Percentiles rank a stretch among this genome's conserved stretches.
Conservation (phyloP, 2,329 filamentous ascomycete species). For the Colletotrichum echinochloae region DNA sequence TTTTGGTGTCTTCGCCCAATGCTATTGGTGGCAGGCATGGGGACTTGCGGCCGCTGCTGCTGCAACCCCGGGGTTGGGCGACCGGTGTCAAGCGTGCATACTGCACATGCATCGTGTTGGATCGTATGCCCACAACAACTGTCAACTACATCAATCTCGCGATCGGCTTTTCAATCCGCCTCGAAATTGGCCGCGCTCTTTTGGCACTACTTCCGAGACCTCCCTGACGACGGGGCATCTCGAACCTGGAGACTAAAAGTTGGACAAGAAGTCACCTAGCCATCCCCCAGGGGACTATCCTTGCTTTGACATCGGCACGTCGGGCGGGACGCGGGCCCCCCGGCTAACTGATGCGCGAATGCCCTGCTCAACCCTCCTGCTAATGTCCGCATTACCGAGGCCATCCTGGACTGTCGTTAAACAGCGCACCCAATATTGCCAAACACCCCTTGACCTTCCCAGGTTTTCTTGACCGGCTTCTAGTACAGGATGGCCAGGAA, state of each 20-base stretch:
- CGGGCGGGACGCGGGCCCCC: constrained; percentile 36
- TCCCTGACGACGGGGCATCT: background rate
- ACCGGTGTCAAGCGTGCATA: constrained; percentile 9
- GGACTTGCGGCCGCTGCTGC: constrained; percentile 18
- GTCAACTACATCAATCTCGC: background rate
- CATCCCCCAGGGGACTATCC: background rate
- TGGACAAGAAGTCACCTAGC: constrained; percentile 4
- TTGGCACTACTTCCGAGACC: background rate
- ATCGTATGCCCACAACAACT: background rate
- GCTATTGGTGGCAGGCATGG: background rate
- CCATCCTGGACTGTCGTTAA: constrained; percentile 18
- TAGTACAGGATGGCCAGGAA: constrained; percentile 5
- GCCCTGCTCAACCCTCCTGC: constrained; percentile 27
- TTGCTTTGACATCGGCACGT: constrained; percentile 30
- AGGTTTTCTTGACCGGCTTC: constrained; percentile 5
- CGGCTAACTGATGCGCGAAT: constrained; percentile 4
- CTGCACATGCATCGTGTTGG: constrained; percentile 6
- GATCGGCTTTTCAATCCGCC: background rate
- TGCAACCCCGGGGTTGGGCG: background rate
- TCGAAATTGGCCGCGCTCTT: background rate
- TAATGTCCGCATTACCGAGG: constrained; percentile 17
- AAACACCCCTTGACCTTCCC: constrained; percentile 7
- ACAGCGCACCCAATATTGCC: constrained; percentile 30
- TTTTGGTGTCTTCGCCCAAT: background rate
- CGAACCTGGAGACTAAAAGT: background rate